Percentiles rank a stretch among this genome's conserved stretches.
Conservation (phyloP, 306 rosid species). For the Cucurbita moschata region DNA sequence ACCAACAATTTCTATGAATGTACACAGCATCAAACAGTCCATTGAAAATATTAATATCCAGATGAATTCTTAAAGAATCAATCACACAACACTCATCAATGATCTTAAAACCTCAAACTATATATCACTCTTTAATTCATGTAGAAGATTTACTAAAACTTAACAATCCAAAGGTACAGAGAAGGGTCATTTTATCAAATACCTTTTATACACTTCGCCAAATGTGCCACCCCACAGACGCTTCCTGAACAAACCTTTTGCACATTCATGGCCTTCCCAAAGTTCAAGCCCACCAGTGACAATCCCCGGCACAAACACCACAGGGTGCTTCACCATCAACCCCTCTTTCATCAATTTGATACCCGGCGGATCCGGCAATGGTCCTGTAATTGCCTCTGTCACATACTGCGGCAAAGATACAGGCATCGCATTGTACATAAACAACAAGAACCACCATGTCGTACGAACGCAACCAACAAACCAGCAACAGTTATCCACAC, state of each 20-base stretch:
- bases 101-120: not conserved
- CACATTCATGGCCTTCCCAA: conserved; percentile 75
- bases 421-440: conserved; percentile 55
- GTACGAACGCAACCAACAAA: conserved; percentile 50
- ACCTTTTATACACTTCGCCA: conserved; percentile 76
- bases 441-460: conserved; percentile 61
- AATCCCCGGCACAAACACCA: conserved; percentile 71
- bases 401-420: conserved; percentile 64
- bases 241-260: conserved; percentile 63
- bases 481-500: conserved; percentile 70
- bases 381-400: conserved; percentile 59
- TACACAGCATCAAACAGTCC: not conserved
- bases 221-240: conserved; percentile 79
- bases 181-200: not conserved
- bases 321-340: conserved; percentile 52
- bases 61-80: not conserved
- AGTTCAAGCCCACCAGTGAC: conserved; percentile 75
- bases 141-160: not conserved
- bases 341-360: conserved; percentile 58
- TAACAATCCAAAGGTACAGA: not conserved
- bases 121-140: not conserved
- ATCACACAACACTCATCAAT: not conserved
- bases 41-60: not conserved
- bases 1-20: not conserved
- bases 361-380: conserved; percentile 70